phyloP scores from a whole-genome alignment of 176 grass and related monocot genomes.

The Triticum turgidum region DNA sequence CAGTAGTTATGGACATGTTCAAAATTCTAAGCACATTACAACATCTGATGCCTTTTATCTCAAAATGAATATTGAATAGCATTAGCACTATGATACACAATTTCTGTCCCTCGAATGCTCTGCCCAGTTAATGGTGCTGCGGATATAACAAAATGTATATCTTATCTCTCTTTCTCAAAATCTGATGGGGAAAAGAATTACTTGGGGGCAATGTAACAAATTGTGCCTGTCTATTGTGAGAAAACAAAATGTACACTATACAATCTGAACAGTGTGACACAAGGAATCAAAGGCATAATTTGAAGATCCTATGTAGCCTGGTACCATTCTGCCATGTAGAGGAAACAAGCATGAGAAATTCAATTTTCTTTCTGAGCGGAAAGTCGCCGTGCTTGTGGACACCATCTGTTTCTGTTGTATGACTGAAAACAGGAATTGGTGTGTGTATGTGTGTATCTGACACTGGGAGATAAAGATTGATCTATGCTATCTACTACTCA shows the following conservation, averaged over 20 bases:
- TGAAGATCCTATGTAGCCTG: conserved; percentile 26
- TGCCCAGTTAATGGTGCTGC: not conserved
- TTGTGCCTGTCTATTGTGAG: conserved; percentile 37
- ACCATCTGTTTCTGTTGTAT: conserved; percentile 20
- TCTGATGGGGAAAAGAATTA: conserved; percentile 33
- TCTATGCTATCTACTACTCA: conserved; percentile 41
- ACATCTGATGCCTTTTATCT: not conserved
- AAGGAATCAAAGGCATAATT: conserved; percentile 24
- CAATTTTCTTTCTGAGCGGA: conserved; percentile 4
- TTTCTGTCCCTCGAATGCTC: not conserved
- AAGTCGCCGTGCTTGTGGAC: conserved; percentile 3
- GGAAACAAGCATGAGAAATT: not conserved
- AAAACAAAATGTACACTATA: conserved; percentile 57
- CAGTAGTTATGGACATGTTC: not conserved
- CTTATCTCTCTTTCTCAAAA: conserved; percentile 32
- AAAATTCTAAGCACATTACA: not conserved
- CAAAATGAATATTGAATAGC: not conserved
- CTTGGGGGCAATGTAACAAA: conserved; percentile 12
- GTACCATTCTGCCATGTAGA: not conserved
- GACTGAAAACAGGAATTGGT: conserved; percentile 11
- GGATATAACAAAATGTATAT: not conserved
- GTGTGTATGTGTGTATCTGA: conserved; percentile 26
- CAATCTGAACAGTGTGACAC: conserved; percentile 34
- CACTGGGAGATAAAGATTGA: conserved; percentile 13
- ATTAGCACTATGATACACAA: conserved; percentile 19